These are phyloP conservation scores for Immersiporthe knoxdaviesiana DNA, from an alignment of 2,329 filamentous ascomycete genomes.

Conservation along the genomic window DNA sequence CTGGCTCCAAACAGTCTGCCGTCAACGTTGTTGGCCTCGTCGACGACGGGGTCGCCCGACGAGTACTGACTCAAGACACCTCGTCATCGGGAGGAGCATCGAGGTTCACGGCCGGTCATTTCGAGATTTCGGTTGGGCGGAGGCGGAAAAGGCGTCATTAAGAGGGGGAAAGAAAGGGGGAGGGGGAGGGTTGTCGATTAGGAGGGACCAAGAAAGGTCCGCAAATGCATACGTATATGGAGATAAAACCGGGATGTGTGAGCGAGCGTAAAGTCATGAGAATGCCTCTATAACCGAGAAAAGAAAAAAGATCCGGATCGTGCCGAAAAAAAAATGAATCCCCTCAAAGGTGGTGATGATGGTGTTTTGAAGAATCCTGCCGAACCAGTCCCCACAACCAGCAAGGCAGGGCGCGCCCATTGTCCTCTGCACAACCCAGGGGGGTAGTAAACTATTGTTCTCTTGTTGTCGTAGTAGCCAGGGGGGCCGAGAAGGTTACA, in stretches of 20 bases:
- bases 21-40: neutral
- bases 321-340: slow-evolving; percentile 29
- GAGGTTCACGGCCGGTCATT: neutral
- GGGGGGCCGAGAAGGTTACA: slow-evolving; percentile 15
- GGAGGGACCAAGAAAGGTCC: slow-evolving; percentile 28
- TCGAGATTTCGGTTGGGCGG: slow-evolving; percentile 15
- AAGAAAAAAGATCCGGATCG: slow-evolving; percentile 29
- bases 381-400: slow-evolving; percentile 15
- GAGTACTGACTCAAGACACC: neutral
- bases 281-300: slow-evolving; percentile 30
- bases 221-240: slow-evolving; percentile 30
- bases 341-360: slow-evolving; percentile 19
- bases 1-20: neutral
- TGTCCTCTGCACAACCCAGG: slow-evolving; percentile 11
- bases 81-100: neutral
- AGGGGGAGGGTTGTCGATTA: slow-evolving; percentile 22
- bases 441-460: too few species aligned
- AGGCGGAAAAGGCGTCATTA: slow-evolving; percentile 25
- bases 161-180: neutral
- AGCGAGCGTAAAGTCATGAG: slow-evolving; percentile 32
- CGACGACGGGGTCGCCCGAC: neutral
- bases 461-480: neutral
- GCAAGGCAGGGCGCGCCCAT: slow-evolving; percentile 17
- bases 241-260: slow-evolving; percentile 29
- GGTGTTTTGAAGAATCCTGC: slow-evolving; percentile 24